Base-by-base conservation (phyloP, 2,329 filamentous ascomycete species). In the Cordyceps pruinosa region DNA sequence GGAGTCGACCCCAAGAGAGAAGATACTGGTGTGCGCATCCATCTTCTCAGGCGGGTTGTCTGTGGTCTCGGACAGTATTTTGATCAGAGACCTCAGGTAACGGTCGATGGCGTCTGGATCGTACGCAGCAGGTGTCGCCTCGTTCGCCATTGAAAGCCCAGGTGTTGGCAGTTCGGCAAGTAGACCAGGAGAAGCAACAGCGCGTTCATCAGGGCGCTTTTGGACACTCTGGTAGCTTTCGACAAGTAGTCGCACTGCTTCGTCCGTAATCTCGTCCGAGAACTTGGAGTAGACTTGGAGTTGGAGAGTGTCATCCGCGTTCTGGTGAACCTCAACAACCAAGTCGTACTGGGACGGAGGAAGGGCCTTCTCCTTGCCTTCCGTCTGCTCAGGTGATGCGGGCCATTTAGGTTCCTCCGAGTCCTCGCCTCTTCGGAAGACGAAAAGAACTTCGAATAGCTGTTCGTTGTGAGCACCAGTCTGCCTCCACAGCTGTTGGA, bases 401-500 rank as follows among this genome's bases (percentile, higher is more conserved):
- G 45, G 45, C 26, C 45, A 32, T 48, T 19, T 48, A 4, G 45
- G n/a, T 21, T 48, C 30, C 26, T 48, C 30, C 19, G 30, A 19
- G 13, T 48, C 45, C 28, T 48, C 45, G 26, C 45, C 45, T 48
- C 19, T 48, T 21, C 45, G 7, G 30, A 48, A 48, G n/a, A 48
- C 45, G 28, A 48, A 48, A 48, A 48, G 45, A 48, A 34, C 30
- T 23, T 48, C 26, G n/a, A 48, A 48, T 1, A 48, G 28, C 45
- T 48, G 45, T 12, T 34, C 45, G 26, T 48, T 34, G 26, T 23
- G 19, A 23, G 26, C 45, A 48, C 21, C 9, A 23, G 26, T 17
- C 45, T 48, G 26, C 17, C 45, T 48, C 45, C 45, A 48, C n/a
- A 48, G 45, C 30, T 48, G 45, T 34, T 48, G 45, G 25, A 48